These are phyloP conservation scores for Phyllachora maydis DNA, from an alignment of 2,329 filamentous ascomycete genomes.

Conservation along the genomic window DNA sequence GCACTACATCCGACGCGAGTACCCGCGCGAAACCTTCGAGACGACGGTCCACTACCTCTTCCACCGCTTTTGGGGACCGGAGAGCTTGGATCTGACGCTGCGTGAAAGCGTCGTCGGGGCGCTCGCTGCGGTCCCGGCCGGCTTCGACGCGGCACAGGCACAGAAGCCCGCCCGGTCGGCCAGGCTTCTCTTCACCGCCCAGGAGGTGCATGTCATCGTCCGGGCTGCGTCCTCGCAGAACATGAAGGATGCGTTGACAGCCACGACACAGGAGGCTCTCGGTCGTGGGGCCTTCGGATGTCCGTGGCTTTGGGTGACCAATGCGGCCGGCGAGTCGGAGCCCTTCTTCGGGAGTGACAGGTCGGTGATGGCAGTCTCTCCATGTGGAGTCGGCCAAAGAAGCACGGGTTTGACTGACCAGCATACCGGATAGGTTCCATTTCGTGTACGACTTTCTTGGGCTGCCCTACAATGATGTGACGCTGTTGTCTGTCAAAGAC, in stretches of 20 bases:
- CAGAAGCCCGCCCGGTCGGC: no score
- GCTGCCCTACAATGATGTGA: constrained; percentile 34
- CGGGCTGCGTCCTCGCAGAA: constrained; percentile 24
- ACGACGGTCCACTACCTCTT: constrained; percentile 33
- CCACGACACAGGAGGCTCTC: constrained; percentile 37
- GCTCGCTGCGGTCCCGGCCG: constrained; percentile 2
- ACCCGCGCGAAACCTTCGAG: constrained; percentile 26
- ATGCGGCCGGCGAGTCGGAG: constrained; percentile 34
- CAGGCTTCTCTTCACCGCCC: constrained; percentile 27
- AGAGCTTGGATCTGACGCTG: constrained; percentile 29
- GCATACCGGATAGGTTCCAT: no score
- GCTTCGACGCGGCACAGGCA: constrained; percentile 4
- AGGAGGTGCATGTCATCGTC: constrained; percentile 34
- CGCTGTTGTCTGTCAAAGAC: constrained; percentile 18
- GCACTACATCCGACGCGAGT: constrained; percentile 41
- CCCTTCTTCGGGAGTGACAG: constrained; percentile 63
- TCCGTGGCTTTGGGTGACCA: constrained; percentile 54
- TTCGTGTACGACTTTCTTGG: constrained; percentile 48
- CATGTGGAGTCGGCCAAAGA: background rate
- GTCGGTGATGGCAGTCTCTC: constrained; percentile 12
- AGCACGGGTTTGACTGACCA: constrained; percentile 7
- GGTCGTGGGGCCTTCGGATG: constrained; percentile 52
- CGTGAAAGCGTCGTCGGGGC: constrained; percentile 11
- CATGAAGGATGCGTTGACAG: constrained; percentile 20
- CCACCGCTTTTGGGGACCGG: constrained; percentile 38